phyloP scores from a whole-genome alignment of 1,139 yeast genomes.

The Saccharomyces hybrid region DNA sequence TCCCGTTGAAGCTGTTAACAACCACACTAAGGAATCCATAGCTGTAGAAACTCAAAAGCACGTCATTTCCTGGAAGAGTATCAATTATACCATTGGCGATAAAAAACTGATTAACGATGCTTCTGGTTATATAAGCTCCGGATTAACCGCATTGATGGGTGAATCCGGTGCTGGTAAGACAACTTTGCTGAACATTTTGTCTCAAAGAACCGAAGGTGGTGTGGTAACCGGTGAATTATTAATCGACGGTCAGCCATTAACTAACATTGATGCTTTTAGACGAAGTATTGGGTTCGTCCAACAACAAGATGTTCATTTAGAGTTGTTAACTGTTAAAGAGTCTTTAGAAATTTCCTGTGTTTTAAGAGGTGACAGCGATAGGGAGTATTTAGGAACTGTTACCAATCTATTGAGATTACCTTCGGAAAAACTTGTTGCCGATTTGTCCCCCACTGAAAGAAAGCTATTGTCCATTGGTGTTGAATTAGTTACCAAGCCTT shows the following conservation, averaged over 20 bases:
- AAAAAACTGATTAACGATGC: conserved; percentile 38
- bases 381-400: conserved; percentile 41
- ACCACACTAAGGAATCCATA: not conserved
- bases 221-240: conserved; percentile 49
- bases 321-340: conserved; percentile 45
- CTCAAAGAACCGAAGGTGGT: conserved; percentile 45
- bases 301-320: conserved; percentile 50
- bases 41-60: conserved; percentile 39
- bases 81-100: conserved; percentile 40
- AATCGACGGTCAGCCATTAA: conserved; percentile 44
- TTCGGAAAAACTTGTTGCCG: conserved; percentile 36
- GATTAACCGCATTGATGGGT: conserved; percentile 51
- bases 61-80: conserved; percentile 41
- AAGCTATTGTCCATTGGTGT: conserved; percentile 49
- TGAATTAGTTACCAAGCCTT: conserved; percentile 44
- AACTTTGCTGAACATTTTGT: conserved; percentile 45
- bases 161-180: conserved; percentile 61
- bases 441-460: conserved; percentile 37
- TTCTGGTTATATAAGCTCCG: conserved; percentile 48
- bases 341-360: conserved; percentile 45
- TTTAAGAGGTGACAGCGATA: conserved; percentile 43
- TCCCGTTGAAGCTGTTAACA: conserved; percentile 35
- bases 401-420: conserved; percentile 37
- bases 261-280: conserved; percentile 37
- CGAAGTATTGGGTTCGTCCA: conserved; percentile 54